Conservation (phyloP, 768 basidiomycete species). For the Leccinum pellstonianum region DNA sequence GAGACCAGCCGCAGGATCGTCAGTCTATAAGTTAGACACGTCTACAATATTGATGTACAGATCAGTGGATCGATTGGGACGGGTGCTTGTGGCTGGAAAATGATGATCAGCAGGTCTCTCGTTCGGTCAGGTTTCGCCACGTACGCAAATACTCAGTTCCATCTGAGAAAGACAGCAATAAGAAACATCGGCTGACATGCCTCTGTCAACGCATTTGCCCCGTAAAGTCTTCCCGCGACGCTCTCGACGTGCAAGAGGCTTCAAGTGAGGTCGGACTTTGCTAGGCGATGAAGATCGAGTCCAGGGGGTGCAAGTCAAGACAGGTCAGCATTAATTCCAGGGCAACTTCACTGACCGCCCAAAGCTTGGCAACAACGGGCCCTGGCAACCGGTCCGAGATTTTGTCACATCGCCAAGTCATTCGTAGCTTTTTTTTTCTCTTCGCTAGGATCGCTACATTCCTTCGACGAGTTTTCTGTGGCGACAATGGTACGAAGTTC, state of each 20-base stretch:
- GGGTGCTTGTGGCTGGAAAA: neutral
- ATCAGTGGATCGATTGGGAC: neutral
- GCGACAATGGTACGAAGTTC: neutral
- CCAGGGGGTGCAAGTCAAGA: neutral
- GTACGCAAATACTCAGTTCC: neutral
- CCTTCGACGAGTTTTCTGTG: neutral
- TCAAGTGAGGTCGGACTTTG: neutral
- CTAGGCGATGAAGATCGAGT: neutral
- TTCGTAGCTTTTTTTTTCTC: neutral
- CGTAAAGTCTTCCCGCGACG: neutral
- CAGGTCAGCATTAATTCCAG: neutral
- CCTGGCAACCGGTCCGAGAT: neutral
- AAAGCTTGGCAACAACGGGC: neutral
- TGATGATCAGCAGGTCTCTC: neutral
- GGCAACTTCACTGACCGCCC: neutral
- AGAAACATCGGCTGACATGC: neutral
- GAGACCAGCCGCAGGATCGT: neutral
- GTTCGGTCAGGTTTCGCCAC: neutral
- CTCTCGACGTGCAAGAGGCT: neutral
- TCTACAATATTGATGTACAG: neutral
- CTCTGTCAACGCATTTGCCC: neutral
- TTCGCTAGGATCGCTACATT: neutral
- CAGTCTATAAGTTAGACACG: neutral
- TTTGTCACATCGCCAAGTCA: neutral
- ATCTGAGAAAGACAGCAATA: neutral